Evolutionary conservation across 2,329 filamentous ascomycete species (phyloP), one percentile per base, ranked within the genome.

Genomic region (Hypoxylon rubiginosum): DNA sequence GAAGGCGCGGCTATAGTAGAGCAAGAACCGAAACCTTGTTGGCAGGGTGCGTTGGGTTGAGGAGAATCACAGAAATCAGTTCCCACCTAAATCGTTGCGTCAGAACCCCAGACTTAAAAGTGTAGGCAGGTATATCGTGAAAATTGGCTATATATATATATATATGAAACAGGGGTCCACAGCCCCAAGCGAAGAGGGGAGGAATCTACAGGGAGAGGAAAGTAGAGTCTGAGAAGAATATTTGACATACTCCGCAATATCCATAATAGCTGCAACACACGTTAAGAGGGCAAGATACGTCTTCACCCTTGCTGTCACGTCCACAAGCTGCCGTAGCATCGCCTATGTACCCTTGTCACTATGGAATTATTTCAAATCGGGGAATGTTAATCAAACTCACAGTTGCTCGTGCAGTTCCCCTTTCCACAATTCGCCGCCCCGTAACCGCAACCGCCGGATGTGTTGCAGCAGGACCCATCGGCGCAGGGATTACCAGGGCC

Each of bases 401-500:
- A 60, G 7, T 60, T 32, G 19, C 17, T 45, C 2, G 50, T 51
- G 28, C 64, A 63, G 52, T 58, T 56, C 8, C 48, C 64, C 4
- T 19, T 6, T 36, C 59, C 48, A 46, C 60, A 64, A 24, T 57
- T 59, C 1, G 51, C 61, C 66, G 76, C 26, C 59, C 62, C 62
- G 15, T 65, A 65, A 10, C 62, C 62, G 28, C 62, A 65, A 41
- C 53, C 43, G 28, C 51, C 52, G 24, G 15, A 36, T 1, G 19
- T 65, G n/a, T 56, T 52, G 36, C 60, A 63, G 32, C 60, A 63
- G 45, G 54, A 57, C 10, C 54, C 54, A 21, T 56, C 53, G 13
- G 53, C 19, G n/a, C 53, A 56, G 24, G 53, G 53, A 4, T 24
- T 56, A 46, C 24, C 39, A 34, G 53, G 36, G 6, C 36, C 39